A percentile compares a stretch with the other conserved stretches of the same genome.
These are phyloP conservation scores for Exserohilum turcica DNA, from an alignment of 2,329 filamentous ascomycete genomes.

Conservation along the genomic window DNA sequence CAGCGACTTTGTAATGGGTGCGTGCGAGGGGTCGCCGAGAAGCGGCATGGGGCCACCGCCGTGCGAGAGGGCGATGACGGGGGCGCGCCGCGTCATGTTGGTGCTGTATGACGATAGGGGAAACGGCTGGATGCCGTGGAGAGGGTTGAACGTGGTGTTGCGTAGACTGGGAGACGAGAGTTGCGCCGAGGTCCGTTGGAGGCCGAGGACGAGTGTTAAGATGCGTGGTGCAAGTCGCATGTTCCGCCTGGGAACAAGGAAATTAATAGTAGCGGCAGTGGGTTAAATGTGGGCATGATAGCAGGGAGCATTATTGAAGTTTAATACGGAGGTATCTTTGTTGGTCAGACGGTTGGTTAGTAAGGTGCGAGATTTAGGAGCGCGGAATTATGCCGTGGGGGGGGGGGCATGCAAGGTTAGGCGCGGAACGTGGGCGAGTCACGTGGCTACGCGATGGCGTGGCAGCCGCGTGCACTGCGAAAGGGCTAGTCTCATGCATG, in stretches of 20 bases:
- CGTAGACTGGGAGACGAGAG: not conserved
- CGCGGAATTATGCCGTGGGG: slow-evolving; percentile 31
- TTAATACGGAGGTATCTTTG: not conserved
- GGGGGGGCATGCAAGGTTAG: not conserved
- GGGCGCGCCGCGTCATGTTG: slow-evolving; percentile 45
- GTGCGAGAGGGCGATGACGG: slow-evolving; percentile 49
- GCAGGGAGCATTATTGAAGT: slow-evolving; percentile 4
- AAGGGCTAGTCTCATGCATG: not conserved
- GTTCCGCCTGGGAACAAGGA: slow-evolving; percentile 1
- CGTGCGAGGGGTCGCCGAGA: slow-evolving; percentile 61
- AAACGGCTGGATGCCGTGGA: slow-evolving; percentile 35
- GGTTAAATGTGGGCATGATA: slow-evolving; percentile 4
- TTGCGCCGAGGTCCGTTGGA: slow-evolving; percentile 17
- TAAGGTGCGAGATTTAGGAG: slow-evolving; percentile 17
- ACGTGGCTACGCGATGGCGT: slow-evolving; percentile 3
- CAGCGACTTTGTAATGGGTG: slow-evolving; percentile 58
- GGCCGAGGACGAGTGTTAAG: slow-evolving; percentile 14
- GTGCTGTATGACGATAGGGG: slow-evolving; percentile 25
- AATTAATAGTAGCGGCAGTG: not conserved
- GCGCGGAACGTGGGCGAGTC: not conserved
- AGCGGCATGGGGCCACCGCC: slow-evolving; percentile 62
- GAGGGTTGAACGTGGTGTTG: slow-evolving; percentile 34
- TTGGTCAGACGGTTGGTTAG: slow-evolving; percentile 17
- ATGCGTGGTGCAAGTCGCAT: slow-evolving; percentile 24
- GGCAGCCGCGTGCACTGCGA: not conserved